These are phyloP conservation scores for Echites panduratus DNA, from an alignment of 257 asterid species.

Conservation along the genomic window DNA sequence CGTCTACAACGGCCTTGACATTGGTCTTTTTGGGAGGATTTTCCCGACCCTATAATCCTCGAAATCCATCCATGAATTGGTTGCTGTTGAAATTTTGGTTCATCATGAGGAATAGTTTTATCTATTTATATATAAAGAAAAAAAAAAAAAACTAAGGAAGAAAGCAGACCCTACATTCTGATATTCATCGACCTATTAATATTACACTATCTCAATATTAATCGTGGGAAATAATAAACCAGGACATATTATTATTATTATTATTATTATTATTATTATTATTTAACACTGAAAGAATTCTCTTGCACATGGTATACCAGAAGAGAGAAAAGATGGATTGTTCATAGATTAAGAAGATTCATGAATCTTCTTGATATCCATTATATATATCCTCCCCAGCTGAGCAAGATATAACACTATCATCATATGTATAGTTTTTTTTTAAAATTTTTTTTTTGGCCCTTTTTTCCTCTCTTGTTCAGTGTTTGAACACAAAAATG, in stretches of 20 bases:
- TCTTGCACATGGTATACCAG: conserved; percentile 17
- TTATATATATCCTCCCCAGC: neutral
- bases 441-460: no score
- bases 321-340: conserved; percentile 1
- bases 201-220: conserved; percentile 12
- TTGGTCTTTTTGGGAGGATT: conserved; percentile 48
- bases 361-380: conserved; percentile 17
- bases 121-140: neutral
- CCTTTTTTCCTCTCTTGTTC: neutral
- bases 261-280: no score
- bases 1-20: conserved; percentile 85
- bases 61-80: neutral
- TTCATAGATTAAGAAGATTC: conserved; percentile 10
- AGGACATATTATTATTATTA: no score
- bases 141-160: conserved; percentile 2
- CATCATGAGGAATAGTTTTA: neutral
- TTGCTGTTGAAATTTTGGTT: conserved; percentile 18
- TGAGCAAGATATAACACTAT: conserved; percentile 1
- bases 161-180: conserved; percentile 1
- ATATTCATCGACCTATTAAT: neutral
- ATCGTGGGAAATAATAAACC: conserved; percentile 26
- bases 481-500: neutral
- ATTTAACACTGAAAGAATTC: conserved; percentile 1
- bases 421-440: neutral
- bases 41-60: conserved; percentile 31